phyloP scores from a whole-genome alignment of 768 basidiomycete genomes.

The Phlebiopsis flavidoalba region DNA sequence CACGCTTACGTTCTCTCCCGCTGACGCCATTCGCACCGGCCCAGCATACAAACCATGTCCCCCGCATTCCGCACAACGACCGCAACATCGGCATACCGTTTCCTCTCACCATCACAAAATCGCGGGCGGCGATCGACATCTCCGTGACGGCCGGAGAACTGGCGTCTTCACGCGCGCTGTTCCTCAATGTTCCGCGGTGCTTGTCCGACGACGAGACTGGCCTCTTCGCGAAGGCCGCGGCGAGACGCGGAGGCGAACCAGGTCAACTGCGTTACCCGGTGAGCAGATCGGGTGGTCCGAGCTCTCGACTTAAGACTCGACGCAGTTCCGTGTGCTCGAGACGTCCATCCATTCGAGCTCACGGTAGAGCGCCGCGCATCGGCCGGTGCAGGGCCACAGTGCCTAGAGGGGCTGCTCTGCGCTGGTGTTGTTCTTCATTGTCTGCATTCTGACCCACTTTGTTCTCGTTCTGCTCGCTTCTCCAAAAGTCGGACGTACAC shows the following conservation, averaged over 20 bases:
- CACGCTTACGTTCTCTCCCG: neutral
- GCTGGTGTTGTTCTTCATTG: neutral
- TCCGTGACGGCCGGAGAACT: constrained; percentile 76
- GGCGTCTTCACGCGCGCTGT: constrained; percentile 78
- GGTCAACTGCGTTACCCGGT: constrained; percentile 79
- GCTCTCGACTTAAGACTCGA: constrained; percentile 67
- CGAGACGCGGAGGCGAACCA: constrained; percentile 82
- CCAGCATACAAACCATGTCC: constrained; percentile 75
- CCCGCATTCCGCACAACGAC: constrained; percentile 65
- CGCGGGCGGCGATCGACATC: constrained; percentile 83
- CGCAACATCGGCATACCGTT: constrained; percentile 90
- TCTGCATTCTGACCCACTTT: neutral
- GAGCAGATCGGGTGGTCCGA: constrained; percentile 79
- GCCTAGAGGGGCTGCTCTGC: too few species aligned
- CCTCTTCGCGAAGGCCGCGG: constrained; percentile 70
- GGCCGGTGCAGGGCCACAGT: neutral
- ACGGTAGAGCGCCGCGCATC: constrained; percentile 13
- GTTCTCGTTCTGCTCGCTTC: neutral
- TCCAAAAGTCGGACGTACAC: neutral
- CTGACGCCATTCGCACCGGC: neutral
- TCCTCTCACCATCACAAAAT: constrained; percentile 74
- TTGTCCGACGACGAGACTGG: constrained; percentile 77
- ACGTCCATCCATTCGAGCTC: constrained; percentile 74
- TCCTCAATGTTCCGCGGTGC: constrained; percentile 82
- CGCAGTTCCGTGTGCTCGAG: constrained; percentile 75